Conservation (phyloP, 257 asterid species). For the Rhazya stricta region DNA sequence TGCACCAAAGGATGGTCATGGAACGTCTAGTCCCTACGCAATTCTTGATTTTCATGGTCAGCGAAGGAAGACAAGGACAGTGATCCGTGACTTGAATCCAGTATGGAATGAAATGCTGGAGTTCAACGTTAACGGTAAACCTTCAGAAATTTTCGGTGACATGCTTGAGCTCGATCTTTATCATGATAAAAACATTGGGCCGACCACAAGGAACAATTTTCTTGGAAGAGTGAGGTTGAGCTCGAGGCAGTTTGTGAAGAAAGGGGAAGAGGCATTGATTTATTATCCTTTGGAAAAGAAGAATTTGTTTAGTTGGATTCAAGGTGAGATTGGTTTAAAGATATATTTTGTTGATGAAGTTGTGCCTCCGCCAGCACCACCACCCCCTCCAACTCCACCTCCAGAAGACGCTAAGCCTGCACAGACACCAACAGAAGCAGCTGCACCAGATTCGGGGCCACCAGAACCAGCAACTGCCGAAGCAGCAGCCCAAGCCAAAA, state of each 20-base stretch:
- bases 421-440: conserved; percentile 13
- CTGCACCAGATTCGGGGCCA: conserved; percentile 7
- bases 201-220: conserved; percentile 71
- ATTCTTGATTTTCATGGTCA: conserved; percentile 76
- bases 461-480: conserved; percentile 24
- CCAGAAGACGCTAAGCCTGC: conserved; percentile 33
- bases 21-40: conserved; percentile 76
- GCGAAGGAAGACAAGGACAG: conserved; percentile 63
- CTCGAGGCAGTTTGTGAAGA: conserved; percentile 70
- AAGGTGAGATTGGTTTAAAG: conserved; percentile 75
- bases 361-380: conserved; percentile 44
- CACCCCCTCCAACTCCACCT: conserved; percentile 26
- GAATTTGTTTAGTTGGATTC: conserved; percentile 57
- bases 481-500: conserved; percentile 15
- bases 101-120: conserved; percentile 63
- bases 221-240: conserved; percentile 59
- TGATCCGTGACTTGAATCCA: conserved; percentile 65
- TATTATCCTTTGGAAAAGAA: conserved; percentile 74
- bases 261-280: conserved; percentile 86
- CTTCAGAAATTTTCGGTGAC: conserved; percentile 69
- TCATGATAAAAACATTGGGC: conserved; percentile 62
- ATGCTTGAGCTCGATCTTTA: conserved; percentile 58
- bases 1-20: conserved; percentile 79
- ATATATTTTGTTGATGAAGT: conserved; percentile 59
- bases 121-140: conserved; percentile 49